These are phyloP conservation scores for Tricholoma hemisulphureum DNA, from an alignment of 768 basidiomycete genomes.

Conservation along the genomic window DNA sequence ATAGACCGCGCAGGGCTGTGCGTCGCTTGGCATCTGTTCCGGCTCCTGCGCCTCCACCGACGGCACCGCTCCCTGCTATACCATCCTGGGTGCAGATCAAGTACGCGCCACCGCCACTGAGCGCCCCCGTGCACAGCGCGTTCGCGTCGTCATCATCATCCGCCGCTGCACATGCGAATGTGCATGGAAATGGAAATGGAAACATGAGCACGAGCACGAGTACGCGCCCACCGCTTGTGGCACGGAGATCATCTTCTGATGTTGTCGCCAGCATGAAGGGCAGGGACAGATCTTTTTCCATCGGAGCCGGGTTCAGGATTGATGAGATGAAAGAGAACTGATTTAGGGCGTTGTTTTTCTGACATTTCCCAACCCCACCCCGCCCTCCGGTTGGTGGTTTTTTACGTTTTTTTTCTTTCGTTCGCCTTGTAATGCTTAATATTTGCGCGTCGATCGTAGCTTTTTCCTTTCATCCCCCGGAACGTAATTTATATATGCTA, in stretches of 20 bases:
- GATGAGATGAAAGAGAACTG: constrained; percentile 44
- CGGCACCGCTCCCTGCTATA: constrained; percentile 39
- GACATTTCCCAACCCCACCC: no score
- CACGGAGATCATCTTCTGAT: background rate
- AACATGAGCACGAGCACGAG: background rate
- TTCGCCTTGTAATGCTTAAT: background rate
- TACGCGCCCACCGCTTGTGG: background rate
- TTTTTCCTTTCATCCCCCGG: background rate
- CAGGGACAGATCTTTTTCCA: constrained; percentile 32
- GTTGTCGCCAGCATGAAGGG: constrained; percentile 12
- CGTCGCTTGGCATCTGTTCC: constrained; percentile 34
- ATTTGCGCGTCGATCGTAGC: background rate
- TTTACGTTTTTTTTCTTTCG: background rate
- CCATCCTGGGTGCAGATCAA: constrained; percentile 17
- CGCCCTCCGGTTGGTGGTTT: no score
- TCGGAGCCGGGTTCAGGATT: constrained; percentile 30
- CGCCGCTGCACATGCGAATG: background rate
- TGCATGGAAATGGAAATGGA: background rate
- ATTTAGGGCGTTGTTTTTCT: background rate
- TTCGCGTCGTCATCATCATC: constrained; percentile 1
- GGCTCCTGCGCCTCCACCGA: constrained; percentile 40
- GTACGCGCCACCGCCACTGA: constrained; percentile 1
- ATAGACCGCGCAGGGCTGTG: constrained; percentile 40
- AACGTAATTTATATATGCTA: no score
- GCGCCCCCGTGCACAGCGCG: constrained; percentile 9